Percentiles rank a stretch among this genome's conserved stretches.
Conservation (phyloP, 176 grass and related monocot genomes). For the Juncus inflexus region DNA sequence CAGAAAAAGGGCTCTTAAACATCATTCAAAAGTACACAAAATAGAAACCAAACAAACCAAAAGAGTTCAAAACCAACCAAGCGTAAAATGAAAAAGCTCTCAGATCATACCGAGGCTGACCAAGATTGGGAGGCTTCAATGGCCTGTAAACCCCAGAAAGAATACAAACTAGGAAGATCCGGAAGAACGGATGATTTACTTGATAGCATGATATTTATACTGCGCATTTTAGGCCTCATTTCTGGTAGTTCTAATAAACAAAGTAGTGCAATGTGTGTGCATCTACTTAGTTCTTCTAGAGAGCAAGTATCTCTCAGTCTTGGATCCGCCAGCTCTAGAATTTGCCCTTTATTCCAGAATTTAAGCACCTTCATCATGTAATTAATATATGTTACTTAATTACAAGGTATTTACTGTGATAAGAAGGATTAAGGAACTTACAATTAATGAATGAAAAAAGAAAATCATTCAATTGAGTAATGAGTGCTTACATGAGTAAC, state of each 20-base stretch:
- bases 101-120: too few relatives aligned
- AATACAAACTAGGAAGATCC: not conserved
- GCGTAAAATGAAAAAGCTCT: too few relatives aligned
- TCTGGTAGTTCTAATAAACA: slow-evolving; percentile 10
- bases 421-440: too few relatives aligned
- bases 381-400: too few relatives aligned
- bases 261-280: slow-evolving; percentile 16
- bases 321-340: not conserved
- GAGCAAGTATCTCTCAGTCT: not conserved
- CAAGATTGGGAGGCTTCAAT: not conserved
- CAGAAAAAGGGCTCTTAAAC: too few relatives aligned
- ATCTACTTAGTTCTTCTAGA: not conserved
- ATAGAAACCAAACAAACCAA: too few relatives aligned
- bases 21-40: too few relatives aligned
- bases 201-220: slow-evolving; percentile 6
- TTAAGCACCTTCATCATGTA: not conserved
- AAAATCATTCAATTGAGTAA: too few relatives aligned
- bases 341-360: slow-evolving; percentile 6
- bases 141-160: not conserved
- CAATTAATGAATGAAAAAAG: too few relatives aligned
- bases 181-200: not conserved
- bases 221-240: not conserved
- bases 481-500: slow-evolving; percentile 17
- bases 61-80: too few relatives aligned
- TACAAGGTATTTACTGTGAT: too few relatives aligned